phyloP scores from a whole-genome alignment of 176 grass and related monocot species.

The Ensete ventricosum region DNA sequence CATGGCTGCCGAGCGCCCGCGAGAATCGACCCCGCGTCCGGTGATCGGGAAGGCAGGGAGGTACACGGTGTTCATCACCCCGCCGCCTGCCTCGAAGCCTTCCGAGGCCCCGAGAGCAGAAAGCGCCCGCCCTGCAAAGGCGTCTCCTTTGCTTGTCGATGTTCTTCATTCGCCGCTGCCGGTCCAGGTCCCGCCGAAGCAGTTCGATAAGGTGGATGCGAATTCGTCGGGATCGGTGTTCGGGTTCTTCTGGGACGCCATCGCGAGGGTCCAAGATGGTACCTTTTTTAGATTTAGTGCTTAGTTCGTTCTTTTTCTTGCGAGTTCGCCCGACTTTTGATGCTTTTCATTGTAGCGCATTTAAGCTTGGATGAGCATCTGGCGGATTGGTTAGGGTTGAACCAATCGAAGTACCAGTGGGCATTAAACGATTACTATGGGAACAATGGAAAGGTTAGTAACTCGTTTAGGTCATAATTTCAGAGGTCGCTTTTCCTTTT shows the following conservation, averaged over 20 bases:
- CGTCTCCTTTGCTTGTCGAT: neutral
- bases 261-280: slow-evolving; percentile 86
- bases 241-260: slow-evolving; percentile 82
- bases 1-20: slow-evolving; percentile 4
- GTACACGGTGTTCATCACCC: slow-evolving; percentile 86
- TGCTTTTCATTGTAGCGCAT: slow-evolving; percentile 26
- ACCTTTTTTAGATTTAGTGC: slow-evolving; percentile 14
- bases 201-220: slow-evolving; percentile 40
- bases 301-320: neutral
- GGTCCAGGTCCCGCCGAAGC: slow-evolving; percentile 67
- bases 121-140: slow-evolving; percentile 3
- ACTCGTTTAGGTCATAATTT: neutral
- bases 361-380: slow-evolving; percentile 74
- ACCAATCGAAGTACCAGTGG: slow-evolving; percentile 97
- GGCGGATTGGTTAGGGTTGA: slow-evolving; percentile 76
- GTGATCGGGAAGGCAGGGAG: slow-evolving; percentile 78
- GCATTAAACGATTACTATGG: slow-evolving; percentile 96
- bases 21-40: slow-evolving; percentile 38
- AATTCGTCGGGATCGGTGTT: slow-evolving; percentile 53
- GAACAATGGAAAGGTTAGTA: slow-evolving; percentile 58
- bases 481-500: too few species aligned
- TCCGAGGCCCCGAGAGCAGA: slow-evolving; percentile 20
- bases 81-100: slow-evolving; percentile 38
- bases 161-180: slow-evolving; percentile 19
- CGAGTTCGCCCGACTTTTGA: neutral